Percentiles rank a stretch among this genome's conserved stretches.
Conservation (phyloP, 345 rosid species). For the Melaleuca alternifolia region DNA sequence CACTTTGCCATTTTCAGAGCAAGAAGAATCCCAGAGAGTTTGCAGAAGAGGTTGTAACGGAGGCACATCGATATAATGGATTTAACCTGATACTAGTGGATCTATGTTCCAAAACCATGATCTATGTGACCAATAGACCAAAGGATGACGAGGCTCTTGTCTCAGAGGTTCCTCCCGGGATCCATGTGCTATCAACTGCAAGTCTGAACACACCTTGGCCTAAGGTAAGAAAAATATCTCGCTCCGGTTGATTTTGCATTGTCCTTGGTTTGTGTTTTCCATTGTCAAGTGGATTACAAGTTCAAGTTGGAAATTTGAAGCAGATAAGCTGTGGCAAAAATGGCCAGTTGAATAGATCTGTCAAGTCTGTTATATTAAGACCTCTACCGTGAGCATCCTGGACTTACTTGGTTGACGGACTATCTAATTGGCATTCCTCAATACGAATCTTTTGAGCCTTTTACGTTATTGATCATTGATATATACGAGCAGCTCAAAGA, state of each 20-base stretch:
- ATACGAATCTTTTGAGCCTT: not conserved
- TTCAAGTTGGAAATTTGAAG: not conserved
- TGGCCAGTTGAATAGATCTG: not conserved
- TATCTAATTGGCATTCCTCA: not conserved
- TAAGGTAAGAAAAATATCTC: slow-evolving; percentile 27
- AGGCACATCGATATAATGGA: slow-evolving; percentile 43
- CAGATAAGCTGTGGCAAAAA: not conserved
- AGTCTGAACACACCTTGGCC: slow-evolving; percentile 81
- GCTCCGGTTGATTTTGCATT: not conserved
- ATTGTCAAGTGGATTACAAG: not conserved
- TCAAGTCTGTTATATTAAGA: not conserved
- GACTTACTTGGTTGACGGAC: not conserved
- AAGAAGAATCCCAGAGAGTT: slow-evolving; percentile 45
- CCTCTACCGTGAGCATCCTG: not conserved
- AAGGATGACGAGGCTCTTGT: slow-evolving; percentile 10
- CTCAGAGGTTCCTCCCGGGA: slow-evolving; percentile 56
- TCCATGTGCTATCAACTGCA: slow-evolving; percentile 68
- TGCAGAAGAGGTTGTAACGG: slow-evolving; percentile 41
- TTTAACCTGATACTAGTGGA: slow-evolving; percentile 62
- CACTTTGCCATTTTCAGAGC: slow-evolving; percentile 27
- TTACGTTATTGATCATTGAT: not conserved
- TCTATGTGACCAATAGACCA: slow-evolving; percentile 66
- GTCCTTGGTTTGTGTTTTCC: not conserved
- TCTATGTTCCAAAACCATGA: slow-evolving; percentile 41
- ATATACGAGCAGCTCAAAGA: not conserved